Conservation (phyloP, 2,329 filamentous ascomycete genomes). For the Trichoderma sp. region DNA sequence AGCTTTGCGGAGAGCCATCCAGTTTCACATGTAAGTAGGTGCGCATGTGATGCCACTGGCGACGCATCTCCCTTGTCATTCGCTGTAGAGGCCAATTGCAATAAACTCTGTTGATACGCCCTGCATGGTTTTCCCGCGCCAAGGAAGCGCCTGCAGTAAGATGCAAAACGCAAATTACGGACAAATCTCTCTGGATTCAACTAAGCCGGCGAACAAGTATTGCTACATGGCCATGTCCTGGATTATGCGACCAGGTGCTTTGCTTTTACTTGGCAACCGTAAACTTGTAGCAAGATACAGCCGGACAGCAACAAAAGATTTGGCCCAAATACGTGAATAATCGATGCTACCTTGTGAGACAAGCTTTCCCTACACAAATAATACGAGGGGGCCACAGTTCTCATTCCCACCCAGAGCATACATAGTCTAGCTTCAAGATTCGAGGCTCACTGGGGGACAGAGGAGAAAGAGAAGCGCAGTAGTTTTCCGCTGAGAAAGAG, state of each 20-base stretch:
- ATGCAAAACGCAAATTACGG: background rate
- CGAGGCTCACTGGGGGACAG: background rate
- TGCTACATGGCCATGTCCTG: background rate
- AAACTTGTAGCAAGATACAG: background rate
- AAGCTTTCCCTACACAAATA: background rate
- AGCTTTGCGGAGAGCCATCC: background rate
- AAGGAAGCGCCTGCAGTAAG: background rate
- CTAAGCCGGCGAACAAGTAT: background rate
- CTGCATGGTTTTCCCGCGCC: background rate
- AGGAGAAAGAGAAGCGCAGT: background rate
- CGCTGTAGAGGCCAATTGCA: background rate
- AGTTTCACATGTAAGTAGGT: background rate
- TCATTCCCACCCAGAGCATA: background rate
- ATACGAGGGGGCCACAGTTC: background rate
- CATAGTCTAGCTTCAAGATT: background rate
- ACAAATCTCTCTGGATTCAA: background rate
- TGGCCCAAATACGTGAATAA: background rate
- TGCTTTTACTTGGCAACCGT: background rate
- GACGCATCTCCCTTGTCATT: background rate
- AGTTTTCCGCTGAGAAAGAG: slow-evolving; percentile 1
- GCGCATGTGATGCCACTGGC: background rate
- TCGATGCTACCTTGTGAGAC: background rate
- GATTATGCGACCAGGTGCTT: background rate
- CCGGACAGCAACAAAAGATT: background rate
- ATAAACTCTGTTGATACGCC: background rate